Conservation (phyloP, 2,329 filamentous ascomycete species). For the Sporothrix luriei region DNA sequence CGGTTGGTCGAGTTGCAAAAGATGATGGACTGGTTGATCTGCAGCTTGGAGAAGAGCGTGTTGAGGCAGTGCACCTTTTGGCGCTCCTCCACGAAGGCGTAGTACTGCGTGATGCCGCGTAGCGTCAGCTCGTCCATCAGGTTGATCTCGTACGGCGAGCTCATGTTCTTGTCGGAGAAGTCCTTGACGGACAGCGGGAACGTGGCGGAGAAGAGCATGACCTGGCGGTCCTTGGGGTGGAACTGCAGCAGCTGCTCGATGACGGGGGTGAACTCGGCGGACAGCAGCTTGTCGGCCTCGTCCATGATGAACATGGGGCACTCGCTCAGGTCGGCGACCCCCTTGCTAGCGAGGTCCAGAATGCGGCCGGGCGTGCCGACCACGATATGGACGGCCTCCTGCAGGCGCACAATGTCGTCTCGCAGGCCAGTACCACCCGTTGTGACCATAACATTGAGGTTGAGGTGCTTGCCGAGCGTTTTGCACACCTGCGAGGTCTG, state of each 20-base stretch:
- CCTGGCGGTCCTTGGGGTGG: slow-evolving; percentile 95
- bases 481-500: slow-evolving; percentile 99
- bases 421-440: slow-evolving; percentile 93
- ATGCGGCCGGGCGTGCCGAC: slow-evolving; percentile 97
- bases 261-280: slow-evolving; percentile 93
- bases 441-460: slow-evolving; percentile 98
- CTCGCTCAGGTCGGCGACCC: slow-evolving; percentile 91
- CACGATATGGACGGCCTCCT: slow-evolving; percentile 94
- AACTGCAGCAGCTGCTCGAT: slow-evolving; percentile 95
- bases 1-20: slow-evolving; percentile 99
- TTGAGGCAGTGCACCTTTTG: slow-evolving; percentile 99
- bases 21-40: slow-evolving; percentile 99
- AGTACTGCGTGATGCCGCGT: slow-evolving; percentile 97
- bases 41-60: slow-evolving; percentile 96
- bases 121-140: slow-evolving; percentile 99
- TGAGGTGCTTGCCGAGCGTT: slow-evolving; percentile 93
- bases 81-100: slow-evolving; percentile 98
- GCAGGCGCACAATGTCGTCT: slow-evolving; percentile 93
- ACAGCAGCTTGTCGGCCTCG: slow-evolving; percentile 96
- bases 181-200: slow-evolving; percentile 96
- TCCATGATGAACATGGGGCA: slow-evolving; percentile 99
- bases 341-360: slow-evolving; percentile 92
- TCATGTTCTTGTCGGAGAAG: slow-evolving; percentile 98
- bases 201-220: slow-evolving; percentile 98
- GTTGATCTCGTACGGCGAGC: slow-evolving; percentile 95